A percentile compares a stretch with the other conserved stretches of the same genome.
Evolutionary conservation across 2,329 filamentous ascomycete species (phyloP).

Genomic region (Arthrobotrys sphaeroides): DNA sequence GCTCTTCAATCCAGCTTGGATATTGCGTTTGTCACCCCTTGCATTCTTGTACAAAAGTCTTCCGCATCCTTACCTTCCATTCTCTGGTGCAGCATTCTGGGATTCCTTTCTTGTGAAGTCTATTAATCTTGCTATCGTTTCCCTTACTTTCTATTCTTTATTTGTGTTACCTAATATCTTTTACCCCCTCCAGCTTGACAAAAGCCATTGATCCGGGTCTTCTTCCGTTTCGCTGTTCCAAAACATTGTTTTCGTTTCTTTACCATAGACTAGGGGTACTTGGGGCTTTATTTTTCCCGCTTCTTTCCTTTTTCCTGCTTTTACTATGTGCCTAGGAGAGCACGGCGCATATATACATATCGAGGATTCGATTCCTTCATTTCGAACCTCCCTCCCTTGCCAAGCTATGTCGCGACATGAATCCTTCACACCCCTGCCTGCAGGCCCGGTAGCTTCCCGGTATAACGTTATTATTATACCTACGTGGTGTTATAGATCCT

Average conservation of each 20-base stretch:
- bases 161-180: not conserved
- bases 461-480: constrained; percentile 24
- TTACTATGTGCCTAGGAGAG: not conserved
- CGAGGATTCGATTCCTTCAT: constrained; percentile 30
- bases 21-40: not conserved
- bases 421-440: not conserved
- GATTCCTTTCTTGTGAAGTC: not conserved
- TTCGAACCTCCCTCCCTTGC: not conserved
- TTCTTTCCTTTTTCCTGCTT: not conserved
- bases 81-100: not conserved
- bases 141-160: constrained; percentile 5
- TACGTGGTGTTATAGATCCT: constrained; percentile 14
- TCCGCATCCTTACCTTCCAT: not conserved
- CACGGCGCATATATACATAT: constrained; percentile 41
- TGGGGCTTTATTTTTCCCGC: not conserved
- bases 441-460: not conserved
- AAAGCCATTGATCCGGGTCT: not conserved
- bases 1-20: not conserved
- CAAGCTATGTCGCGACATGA: constrained; percentile 1
- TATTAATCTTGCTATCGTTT: too few relatives aligned
- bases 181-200: not conserved
- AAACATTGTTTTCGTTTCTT: not conserved
- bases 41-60: constrained; percentile 37
- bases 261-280: constrained; percentile 35
- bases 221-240: not conserved